A percentile compares a stretch with the other conserved stretches of the same genome.
phyloP scores from a whole-genome alignment of 257 asterid species.

The Catharanthus roseus region DNA sequence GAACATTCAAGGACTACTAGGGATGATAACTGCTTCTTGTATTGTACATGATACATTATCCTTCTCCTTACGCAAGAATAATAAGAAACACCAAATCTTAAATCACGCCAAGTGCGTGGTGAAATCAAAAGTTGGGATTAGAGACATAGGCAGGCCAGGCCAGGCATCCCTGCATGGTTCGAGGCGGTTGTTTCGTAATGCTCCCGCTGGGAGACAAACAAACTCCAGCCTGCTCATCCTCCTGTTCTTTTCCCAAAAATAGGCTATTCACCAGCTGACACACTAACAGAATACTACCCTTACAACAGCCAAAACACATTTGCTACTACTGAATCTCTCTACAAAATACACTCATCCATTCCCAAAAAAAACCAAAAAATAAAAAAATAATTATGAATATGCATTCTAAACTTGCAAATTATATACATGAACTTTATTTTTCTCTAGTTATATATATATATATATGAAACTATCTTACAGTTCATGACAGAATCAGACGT shows the following conservation, averaged over 20 bases:
- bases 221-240: not conserved
- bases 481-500: too few relatives aligned
- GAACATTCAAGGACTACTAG: not conserved
- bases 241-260: too few relatives aligned
- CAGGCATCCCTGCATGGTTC: not conserved
- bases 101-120: not conserved
- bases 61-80: not conserved
- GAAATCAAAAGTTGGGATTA: not conserved
- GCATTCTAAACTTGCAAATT: too few relatives aligned
- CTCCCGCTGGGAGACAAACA: constrained; percentile 1
- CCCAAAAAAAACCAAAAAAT: too few relatives aligned
- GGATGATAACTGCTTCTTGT: not conserved
- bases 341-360: not conserved
- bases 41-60: too few relatives aligned
- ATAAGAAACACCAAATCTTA: not conserved
- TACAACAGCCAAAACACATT: not conserved
- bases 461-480: too few relatives aligned
- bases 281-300: not conserved
- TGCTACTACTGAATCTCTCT: not conserved
- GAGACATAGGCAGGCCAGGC: too few relatives aligned
- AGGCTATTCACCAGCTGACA: not conserved
- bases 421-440: too few relatives aligned
- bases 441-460: too few relatives aligned
- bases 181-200: not conserved
- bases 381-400: too few relatives aligned